Evolutionary conservation across 495 filamentous ascomycete species (phyloP).

Genomic region (Mytilinidion resinicola): DNA sequence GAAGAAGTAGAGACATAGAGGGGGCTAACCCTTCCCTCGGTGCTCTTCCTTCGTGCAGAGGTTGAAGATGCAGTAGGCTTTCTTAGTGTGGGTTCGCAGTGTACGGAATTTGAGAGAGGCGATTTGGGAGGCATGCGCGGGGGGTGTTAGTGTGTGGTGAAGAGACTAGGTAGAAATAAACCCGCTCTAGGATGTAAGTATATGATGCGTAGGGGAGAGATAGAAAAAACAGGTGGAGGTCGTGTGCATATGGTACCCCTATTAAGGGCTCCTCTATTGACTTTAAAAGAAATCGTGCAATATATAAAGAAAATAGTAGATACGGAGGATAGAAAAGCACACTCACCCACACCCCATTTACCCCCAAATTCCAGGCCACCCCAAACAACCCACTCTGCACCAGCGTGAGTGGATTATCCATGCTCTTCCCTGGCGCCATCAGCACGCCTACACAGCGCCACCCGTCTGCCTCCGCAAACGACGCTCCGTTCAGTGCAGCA

Average conservation of each 20-base stretch:
- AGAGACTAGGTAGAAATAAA: background rate
- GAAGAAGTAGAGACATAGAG: background rate
- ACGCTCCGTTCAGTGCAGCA: slow-evolving; percentile 8
- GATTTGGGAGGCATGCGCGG: background rate
- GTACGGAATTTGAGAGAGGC: background rate
- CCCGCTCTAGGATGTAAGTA: no score
- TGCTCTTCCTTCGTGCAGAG: background rate
- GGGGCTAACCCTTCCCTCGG: background rate
- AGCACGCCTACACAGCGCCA: slow-evolving; percentile 6
- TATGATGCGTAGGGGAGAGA: no score
- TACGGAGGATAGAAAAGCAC: background rate
- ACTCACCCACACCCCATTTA: background rate
- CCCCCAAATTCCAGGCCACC: slow-evolving; percentile 3
- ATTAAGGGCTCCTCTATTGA: no score
- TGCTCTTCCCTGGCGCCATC: slow-evolving; percentile 7
- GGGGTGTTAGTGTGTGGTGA: background rate
- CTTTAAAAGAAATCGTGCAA: no score
- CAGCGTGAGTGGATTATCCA: slow-evolving; percentile 16
- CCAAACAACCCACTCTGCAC: slow-evolving; percentile 9
- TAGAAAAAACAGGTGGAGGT: no score
- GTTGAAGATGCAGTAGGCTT: background rate
- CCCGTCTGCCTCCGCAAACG: slow-evolving; percentile 10
- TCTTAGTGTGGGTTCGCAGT: background rate
- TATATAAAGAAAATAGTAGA: background rate
- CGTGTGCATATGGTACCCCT: no score